These are phyloP conservation scores for Neurospora sp. DNA, from an alignment of 495 filamentous ascomycete genomes.

Conservation along the genomic window DNA sequence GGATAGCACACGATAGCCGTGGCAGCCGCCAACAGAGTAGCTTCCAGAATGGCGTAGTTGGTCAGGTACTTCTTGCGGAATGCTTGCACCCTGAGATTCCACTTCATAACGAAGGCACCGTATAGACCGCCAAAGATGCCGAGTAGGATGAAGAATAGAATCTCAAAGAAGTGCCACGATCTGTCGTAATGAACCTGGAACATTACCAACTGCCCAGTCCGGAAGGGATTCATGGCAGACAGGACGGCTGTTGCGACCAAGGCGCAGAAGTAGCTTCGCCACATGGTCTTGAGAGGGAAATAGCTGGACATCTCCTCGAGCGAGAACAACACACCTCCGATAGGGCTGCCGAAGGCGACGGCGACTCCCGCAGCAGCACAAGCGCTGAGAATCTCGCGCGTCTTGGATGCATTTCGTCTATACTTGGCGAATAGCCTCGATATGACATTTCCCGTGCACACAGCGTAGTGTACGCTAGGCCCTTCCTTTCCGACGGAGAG, in stretches of 20 bases:
- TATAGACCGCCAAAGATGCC: conserved; percentile 93
- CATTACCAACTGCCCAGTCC: conserved; percentile 98
- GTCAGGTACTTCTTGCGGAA: conserved; percentile 92
- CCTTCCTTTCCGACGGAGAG: conserved; percentile 96
- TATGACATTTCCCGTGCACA: conserved; percentile 96
- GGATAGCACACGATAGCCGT: conserved; percentile 92
- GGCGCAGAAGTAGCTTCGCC: conserved; percentile 97
- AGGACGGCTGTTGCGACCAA: conserved; percentile 90
- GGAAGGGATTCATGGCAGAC: conserved; percentile 93
- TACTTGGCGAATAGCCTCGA: conserved; percentile 90
- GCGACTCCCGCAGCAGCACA: conserved; percentile 92
- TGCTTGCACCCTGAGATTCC: conserved; percentile 84
- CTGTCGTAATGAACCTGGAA: conserved; percentile 96
- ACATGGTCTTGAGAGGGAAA: conserved; percentile 95
- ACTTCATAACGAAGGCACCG: conserved; percentile 96
- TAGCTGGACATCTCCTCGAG: conserved; percentile 98
- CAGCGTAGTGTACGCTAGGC: conserved; percentile 94
- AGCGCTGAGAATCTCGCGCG: conserved; percentile 86
- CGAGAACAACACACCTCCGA: conserved; percentile 93
- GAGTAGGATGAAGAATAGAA: conserved; percentile 83
- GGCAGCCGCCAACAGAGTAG: conserved; percentile 66
- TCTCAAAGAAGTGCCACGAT: conserved; percentile 95
- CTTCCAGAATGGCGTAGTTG: conserved; percentile 79
- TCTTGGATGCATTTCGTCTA: conserved; percentile 85
- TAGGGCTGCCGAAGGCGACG: conserved; percentile 94